phyloP scores from a whole-genome alignment of 2,329 filamentous ascomycete genomes.

The Calonectria pteridis region DNA sequence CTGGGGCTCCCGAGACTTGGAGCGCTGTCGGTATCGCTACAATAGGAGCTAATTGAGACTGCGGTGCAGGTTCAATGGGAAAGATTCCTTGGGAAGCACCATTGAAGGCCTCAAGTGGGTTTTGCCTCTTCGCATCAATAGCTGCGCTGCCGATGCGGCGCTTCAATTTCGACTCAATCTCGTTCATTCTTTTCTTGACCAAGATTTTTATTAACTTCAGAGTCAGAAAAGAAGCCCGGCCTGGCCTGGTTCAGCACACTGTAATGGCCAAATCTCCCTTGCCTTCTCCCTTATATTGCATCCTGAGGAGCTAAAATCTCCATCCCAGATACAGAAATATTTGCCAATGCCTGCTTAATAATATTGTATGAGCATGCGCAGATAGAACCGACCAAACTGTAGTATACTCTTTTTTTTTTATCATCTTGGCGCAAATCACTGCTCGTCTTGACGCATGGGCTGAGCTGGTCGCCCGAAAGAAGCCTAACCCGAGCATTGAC shows the following conservation, averaged over 20 bases:
- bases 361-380: neutral
- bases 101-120: neutral
- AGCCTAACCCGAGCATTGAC: neutral
- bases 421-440: too few species aligned
- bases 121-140: neutral
- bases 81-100: neutral
- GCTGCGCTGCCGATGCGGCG: neutral
- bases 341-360: neutral
- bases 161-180: neutral
- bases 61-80: too few species aligned
- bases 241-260: neutral
- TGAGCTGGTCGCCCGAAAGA: too few species aligned
- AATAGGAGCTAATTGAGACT: neutral
- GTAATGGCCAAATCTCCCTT: neutral
- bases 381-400: too few species aligned
- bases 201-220: too few species aligned
- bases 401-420: neutral
- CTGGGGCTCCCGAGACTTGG: neutral
- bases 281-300: neutral
- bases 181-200: neutral
- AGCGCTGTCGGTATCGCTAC: neutral
- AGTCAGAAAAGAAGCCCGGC: too few species aligned
- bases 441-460: neutral
- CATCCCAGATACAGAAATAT: too few species aligned
- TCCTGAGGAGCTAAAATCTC: neutral